Percentiles rank a stretch among this genome's conserved stretches.
Evolutionary conservation across 2,329 filamentous ascomycete species (phyloP).

Genomic region (Didymella lethalis): DNA sequence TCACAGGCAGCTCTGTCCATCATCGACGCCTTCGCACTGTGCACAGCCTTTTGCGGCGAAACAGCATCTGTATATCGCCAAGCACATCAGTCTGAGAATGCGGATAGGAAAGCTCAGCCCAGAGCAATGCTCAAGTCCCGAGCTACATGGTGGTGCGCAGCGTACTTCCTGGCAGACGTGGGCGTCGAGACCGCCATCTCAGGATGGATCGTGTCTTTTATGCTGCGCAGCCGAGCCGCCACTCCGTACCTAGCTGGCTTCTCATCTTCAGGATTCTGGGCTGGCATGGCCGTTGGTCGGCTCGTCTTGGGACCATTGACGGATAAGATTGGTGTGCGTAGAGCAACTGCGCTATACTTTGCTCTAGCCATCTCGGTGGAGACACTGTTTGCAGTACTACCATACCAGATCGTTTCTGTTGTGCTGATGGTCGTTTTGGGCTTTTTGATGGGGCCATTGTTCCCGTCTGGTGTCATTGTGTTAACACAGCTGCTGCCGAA

Average conservation of each 20-base stretch:
- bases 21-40: conserved; percentile 29
- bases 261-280: conserved; percentile 56
- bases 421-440: conserved; percentile 47
- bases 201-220: conserved; percentile 59
- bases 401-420: conserved; percentile 36
- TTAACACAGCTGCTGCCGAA: conserved; percentile 50
- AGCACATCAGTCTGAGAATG: conserved; percentile 28
- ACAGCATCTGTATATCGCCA: conserved; percentile 43
- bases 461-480: conserved; percentile 54
- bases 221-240: conserved; percentile 52
- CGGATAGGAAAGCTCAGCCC: conserved; percentile 8
- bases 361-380: conserved; percentile 30
- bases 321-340: conserved; percentile 39
- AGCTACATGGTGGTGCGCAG: conserved; percentile 54
- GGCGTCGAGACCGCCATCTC: conserved; percentile 57
- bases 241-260: conserved; percentile 51
- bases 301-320: conserved; percentile 39
- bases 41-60: conserved; percentile 51
- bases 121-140: conserved; percentile 43
- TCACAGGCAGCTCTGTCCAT: conserved; percentile 32
- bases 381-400: conserved; percentile 31
- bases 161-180: conserved; percentile 56
- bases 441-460: conserved; percentile 54
- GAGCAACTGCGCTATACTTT: conserved; percentile 39
- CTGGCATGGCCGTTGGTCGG: conserved; percentile 55